Percentiles rank a stretch among this genome's conserved stretches.
These are phyloP conservation scores for Hymenoscyphus infarciens DNA, from an alignment of 2,329 filamentous ascomycete genomes.

Conservation along the genomic window DNA sequence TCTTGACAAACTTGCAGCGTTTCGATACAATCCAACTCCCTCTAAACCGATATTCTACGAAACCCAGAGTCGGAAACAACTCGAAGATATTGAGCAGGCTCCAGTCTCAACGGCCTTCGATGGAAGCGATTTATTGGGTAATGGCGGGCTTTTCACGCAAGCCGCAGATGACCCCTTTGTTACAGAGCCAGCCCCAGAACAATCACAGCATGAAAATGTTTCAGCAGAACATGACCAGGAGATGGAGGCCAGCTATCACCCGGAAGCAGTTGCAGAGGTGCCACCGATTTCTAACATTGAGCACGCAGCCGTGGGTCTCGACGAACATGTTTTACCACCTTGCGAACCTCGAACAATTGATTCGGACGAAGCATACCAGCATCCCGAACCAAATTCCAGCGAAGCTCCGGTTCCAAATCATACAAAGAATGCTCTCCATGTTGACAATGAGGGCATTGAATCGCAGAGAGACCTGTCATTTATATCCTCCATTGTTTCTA, in stretches of 20 bases:
- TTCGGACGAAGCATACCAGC: not conserved
- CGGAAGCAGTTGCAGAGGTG: not conserved
- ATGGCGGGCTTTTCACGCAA: not conserved
- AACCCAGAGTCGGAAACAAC: not conserved
- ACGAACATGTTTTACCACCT: not conserved
- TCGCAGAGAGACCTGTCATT: not conserved
- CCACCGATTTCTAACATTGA: not conserved
- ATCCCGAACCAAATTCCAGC: constrained; percentile 14
- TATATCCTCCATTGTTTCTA: not conserved
- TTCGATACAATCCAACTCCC: constrained; percentile 16
- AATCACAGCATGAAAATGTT: not conserved
- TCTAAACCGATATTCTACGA: not conserved
- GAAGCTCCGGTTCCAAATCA: constrained; percentile 6
- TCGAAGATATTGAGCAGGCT: not conserved
- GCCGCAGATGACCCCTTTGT: not conserved
- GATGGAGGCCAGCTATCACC: not conserved
- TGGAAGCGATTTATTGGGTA: not conserved
- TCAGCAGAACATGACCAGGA: not conserved
- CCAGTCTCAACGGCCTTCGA: not conserved
- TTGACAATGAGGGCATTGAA: not conserved
- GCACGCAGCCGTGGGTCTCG: not conserved
- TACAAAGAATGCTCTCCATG: not conserved
- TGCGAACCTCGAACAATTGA: not conserved
- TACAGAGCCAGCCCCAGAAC: not conserved
- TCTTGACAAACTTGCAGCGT: constrained; percentile 29